Base-by-base conservation (phyloP, 2,329 filamentous ascomycete genomes). In the Sporothrix sp. region DNA sequence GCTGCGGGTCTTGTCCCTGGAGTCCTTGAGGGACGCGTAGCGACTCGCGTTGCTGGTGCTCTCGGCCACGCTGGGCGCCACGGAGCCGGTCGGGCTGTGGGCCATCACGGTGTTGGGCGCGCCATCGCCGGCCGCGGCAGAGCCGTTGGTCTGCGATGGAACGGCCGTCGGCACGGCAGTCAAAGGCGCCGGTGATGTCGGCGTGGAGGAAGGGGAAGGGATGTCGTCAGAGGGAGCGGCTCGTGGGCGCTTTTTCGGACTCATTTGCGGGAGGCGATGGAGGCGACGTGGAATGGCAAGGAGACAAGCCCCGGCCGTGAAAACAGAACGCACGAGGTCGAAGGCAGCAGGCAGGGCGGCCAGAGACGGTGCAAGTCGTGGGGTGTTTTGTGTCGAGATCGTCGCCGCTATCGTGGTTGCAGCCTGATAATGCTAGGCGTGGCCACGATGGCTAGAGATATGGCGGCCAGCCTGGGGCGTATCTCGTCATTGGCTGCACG, bases 241-340 rank as follows among this genome's bases (percentile, higher is more conserved):
- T 54, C 67, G 66, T 38, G 62, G 57, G 53, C 68, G 68, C 58
- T 73, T 73, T 54, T 68, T 63, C 43, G 66, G 63, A 58, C 61
- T 65, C 69, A 72, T 72, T 56, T 54, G 52, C 20, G 33, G 33
- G 10, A 10, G 39, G 10, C 14, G 21, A 7, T 25, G 36, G 18
- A 25, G 27, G 16, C 27, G 23, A 37, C n/a, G n/a, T 7, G 16
- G 28, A 27, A 21, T 30, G 28, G 11, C 16, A 16, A 38, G 10
- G 14, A 21, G 45, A n/a, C n/a, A n/a, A n/a, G n/a, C n/a, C n/a
- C n/a, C n/a, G n/a, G n/a, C n/a, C n/a, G n/a, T n/a, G n/a, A n/a
- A n/a, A n/a, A n/a, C n/a, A n/a, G n/a, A n/a, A n/a, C n/a, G n/a
- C n/a, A n/a, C n/a, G n/a, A n/a, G n/a, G n/a, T n/a, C n/a, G n/a